Percentiles rank a stretch among this genome's conserved stretches.
Conservation (phyloP, 192 early-diverging fungal species). For the Coemansia sp. region DNA sequence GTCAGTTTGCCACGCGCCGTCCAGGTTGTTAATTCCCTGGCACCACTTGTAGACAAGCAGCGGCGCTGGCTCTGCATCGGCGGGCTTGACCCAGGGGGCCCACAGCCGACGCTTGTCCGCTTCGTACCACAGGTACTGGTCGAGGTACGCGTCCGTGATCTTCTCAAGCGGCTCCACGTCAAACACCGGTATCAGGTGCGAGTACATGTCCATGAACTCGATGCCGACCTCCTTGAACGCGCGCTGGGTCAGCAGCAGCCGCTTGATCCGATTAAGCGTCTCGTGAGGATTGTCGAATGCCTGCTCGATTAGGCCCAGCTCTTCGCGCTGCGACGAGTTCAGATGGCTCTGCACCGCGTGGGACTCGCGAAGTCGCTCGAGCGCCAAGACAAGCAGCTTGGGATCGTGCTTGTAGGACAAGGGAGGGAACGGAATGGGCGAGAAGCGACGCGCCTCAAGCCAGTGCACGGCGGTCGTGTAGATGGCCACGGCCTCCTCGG, state of each 20-base stretch:
- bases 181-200: slow-evolving; percentile 95
- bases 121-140: slow-evolving; percentile 99
- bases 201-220: slow-evolving; percentile 99
- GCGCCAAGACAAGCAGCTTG: slow-evolving; percentile 92
- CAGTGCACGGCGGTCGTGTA: slow-evolving; percentile 97
- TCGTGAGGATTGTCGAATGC: slow-evolving; percentile 96
- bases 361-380: slow-evolving; percentile 93
- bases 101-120: slow-evolving; percentile 96
- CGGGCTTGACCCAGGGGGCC: slow-evolving; percentile 99
- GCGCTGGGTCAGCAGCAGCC: slow-evolving; percentile 91
- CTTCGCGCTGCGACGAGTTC: slow-evolving; percentile 95
- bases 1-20: slow-evolving; percentile 89
- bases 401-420: slow-evolving; percentile 99
- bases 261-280: slow-evolving; percentile 75
- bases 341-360: slow-evolving; percentile 93
- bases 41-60: slow-evolving; percentile 97
- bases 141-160: slow-evolving; percentile 97
- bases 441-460: slow-evolving; percentile 96
- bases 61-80: slow-evolving; percentile 95
- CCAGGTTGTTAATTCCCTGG: slow-evolving; percentile 97
- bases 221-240: slow-evolving; percentile 99
- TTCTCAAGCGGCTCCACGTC: slow-evolving; percentile 99
- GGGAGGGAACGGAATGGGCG: slow-evolving; percentile 98
- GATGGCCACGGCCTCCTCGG: slow-evolving; percentile 97
- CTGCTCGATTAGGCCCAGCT: slow-evolving; percentile 96